A percentile compares a stretch with the other conserved stretches of the same genome.
phyloP scores from a whole-genome alignment of 1,139 yeast species.

The Tardiomyces blankii region DNA sequence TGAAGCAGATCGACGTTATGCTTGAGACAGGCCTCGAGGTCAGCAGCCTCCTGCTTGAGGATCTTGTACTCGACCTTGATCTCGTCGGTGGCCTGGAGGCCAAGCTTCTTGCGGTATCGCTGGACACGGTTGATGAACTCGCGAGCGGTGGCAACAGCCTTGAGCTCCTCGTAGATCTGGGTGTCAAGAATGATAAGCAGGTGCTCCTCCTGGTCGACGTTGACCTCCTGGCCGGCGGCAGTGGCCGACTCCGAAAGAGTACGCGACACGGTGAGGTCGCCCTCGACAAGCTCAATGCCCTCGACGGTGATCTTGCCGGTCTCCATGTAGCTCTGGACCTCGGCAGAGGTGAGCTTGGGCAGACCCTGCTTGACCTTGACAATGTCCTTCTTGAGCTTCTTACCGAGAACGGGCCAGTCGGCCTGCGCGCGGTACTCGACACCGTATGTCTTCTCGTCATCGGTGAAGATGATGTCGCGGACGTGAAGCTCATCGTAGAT shows the following conservation, averaged over 20 bases:
- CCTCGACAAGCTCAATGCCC: constrained; percentile 76
- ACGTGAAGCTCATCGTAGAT: constrained; percentile 87
- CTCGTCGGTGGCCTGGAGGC: constrained; percentile 90
- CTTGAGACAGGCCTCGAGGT: constrained; percentile 51
- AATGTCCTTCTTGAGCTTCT: constrained; percentile 89
- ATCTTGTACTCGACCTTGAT: constrained; percentile 75
- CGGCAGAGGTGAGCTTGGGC: constrained; percentile 68
- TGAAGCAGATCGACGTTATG: constrained; percentile 57
- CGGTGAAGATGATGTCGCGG: constrained; percentile 75
- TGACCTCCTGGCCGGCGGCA: constrained; percentile 62
- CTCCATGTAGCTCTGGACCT: constrained; percentile 65
- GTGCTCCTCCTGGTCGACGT: constrained; percentile 60
- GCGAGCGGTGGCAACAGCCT: constrained; percentile 91
- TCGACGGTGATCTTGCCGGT: constrained; percentile 74
- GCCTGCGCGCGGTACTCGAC: constrained; percentile 92
- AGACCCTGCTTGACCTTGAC: constrained; percentile 91
- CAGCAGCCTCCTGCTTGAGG: constrained; percentile 47
- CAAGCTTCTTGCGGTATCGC: constrained; percentile 94
- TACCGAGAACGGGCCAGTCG: constrained; percentile 98
- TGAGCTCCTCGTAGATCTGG: constrained; percentile 75
- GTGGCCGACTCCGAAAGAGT: constrained; percentile 62
- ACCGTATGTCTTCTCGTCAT: constrained; percentile 85
- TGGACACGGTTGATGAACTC: constrained; percentile 95
- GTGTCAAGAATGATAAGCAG: constrained; percentile 85
- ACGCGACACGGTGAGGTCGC: constrained; percentile 84